Evolutionary conservation across 2,329 filamentous ascomycete genomes (phyloP).

Genomic region (Fusarium succisae): DNA sequence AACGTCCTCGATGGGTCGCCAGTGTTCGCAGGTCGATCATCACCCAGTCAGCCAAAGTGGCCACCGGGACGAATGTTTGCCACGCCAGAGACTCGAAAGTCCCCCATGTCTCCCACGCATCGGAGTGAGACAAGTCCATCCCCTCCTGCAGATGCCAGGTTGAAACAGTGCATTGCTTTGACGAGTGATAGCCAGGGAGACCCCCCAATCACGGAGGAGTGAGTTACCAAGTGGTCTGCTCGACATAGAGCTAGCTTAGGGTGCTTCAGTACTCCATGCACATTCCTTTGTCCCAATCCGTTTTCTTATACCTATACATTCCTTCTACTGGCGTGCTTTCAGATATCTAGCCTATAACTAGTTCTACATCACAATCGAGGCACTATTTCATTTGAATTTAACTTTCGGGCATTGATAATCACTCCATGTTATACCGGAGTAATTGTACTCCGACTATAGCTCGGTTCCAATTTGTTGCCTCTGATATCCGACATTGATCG

Average conservation of each 20-base stretch:
- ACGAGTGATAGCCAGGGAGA: background rate
- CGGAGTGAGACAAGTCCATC: no score
- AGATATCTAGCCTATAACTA: background rate
- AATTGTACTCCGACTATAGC: background rate
- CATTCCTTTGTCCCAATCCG: background rate
- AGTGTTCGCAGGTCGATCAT: background rate
- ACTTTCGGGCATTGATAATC: background rate
- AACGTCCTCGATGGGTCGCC: fast-evolving
- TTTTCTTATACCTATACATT: background rate
- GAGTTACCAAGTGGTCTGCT: no score
- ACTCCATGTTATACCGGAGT: background rate
- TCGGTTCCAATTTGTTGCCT: no score
- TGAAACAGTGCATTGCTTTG: background rate
- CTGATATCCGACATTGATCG: background rate
- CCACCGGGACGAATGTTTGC: background rate
- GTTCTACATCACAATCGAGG: fast-evolving
- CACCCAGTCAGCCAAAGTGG: background rate
- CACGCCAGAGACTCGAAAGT: background rate
- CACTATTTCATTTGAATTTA: fast-evolving
- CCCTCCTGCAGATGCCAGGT: fast-evolving
- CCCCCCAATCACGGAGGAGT: fast-evolving
- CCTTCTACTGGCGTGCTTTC: background rate
- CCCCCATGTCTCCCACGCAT: background rate
- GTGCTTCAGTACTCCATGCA: fast-evolving
- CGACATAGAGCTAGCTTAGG: background rate